Evolutionary conservation across 345 rosid genomes (phyloP).

Genomic region (Rhodamnia rubescens): DNA sequence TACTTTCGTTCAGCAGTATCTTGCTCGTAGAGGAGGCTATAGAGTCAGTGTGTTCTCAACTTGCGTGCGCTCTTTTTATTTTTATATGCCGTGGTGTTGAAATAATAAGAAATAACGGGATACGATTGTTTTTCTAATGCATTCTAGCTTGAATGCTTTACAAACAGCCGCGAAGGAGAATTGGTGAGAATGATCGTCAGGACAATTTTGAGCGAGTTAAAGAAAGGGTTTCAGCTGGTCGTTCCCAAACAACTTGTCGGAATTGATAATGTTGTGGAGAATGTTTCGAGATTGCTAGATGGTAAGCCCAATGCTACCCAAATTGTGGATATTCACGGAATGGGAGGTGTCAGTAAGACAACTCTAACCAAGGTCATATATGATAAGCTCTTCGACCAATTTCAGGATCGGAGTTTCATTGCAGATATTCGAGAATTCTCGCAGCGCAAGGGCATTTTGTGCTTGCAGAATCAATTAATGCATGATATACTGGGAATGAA

Average conservation of each 20-base stretch:
- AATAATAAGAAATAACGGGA: not conserved
- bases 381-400: not conserved
- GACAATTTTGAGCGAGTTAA: not conserved
- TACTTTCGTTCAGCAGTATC: not conserved
- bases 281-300: not conserved
- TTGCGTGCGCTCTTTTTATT: not conserved
- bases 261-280: not conserved
- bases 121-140: not conserved
- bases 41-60: not conserved
- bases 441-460: rapidly evolving
- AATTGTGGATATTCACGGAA: not conserved
- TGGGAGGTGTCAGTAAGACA: not conserved
- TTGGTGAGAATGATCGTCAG: not conserved
- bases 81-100: not conserved
- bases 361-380: not conserved
- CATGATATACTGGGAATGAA: too few species aligned
- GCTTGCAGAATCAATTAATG: not conserved
- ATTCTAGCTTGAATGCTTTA: rapidly evolving
- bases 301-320: not conserved
- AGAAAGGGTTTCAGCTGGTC: not conserved
- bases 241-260: not conserved
- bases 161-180: not conserved
- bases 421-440: not conserved
- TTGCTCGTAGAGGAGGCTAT: not conserved
- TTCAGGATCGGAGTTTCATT: not conserved